phyloP scores from a whole-genome alignment of 441 rosid genomes.

The Arabidopsis lyrata region DNA sequence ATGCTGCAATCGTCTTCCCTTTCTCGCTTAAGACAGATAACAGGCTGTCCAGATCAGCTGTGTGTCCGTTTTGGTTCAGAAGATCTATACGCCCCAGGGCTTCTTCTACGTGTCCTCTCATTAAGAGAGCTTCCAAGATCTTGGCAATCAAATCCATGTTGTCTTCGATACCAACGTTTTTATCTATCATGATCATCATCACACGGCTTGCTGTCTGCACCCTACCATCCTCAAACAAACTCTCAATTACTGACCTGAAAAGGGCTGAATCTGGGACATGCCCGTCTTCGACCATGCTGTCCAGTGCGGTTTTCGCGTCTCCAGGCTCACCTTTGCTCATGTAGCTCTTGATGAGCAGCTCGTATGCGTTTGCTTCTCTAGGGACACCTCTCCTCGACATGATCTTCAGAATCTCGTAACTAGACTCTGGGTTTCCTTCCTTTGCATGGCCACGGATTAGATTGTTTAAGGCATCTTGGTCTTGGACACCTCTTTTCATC shows the following conservation, averaged over 20 bases:
- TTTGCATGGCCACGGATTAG: constrained; percentile 82
- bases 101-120: constrained; percentile 95
- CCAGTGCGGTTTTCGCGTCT: constrained; percentile 87
- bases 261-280: constrained; percentile 71
- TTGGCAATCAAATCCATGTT: constrained; percentile 81
- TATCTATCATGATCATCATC: constrained; percentile 88
- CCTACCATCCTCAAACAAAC: constrained; percentile 84
- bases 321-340: constrained; percentile 94
- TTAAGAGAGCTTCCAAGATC: constrained; percentile 81
- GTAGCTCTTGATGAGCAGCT: constrained; percentile 79
- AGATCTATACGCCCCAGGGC: constrained; percentile 90
- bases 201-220: constrained; percentile 96
- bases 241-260: constrained; percentile 81
- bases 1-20: constrained; percentile 86
- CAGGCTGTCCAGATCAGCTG: constrained; percentile 67
- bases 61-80: constrained; percentile 62
- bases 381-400: constrained; percentile 84
- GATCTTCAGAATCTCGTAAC: constrained; percentile 84
- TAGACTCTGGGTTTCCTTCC: constrained; percentile 84
- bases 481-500: constrained; percentile 87
- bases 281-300: constrained; percentile 88
- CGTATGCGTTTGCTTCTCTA: constrained; percentile 72
- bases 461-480: constrained; percentile 78
- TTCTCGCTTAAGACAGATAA: constrained; percentile 72
- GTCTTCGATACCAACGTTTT: constrained; percentile 74